Evolutionary conservation across 257 asterid species (phyloP), one percentile per base, ranked within the genome.

Genomic region (Galeopsis tetrahit): DNA sequence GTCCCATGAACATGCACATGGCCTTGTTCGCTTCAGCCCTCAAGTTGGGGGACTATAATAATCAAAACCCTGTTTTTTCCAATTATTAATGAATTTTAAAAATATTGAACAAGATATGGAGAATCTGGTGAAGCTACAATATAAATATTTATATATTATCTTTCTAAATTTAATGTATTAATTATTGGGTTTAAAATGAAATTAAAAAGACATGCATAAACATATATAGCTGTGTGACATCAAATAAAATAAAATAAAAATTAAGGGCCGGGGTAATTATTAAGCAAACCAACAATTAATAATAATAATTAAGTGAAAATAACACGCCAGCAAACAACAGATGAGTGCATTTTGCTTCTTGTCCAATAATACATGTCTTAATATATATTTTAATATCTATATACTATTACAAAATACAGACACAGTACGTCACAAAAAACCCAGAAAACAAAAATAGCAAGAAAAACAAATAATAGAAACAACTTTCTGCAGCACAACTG

Each of bases 1-100:
- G 70, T 76, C 77, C 90, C 87, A 82, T 76, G 74, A 82, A 85
- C 88, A 80, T 78, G 81, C 96, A 90, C 96, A 88, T 90, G 95
- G 87, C 64, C 59, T 73, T 90, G 96, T 88, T 83, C 87, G 93
- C 95, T 73, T 4, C 52, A 58, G 76, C 64, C 82, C 82, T 75
- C 80, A 32, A 66, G 78, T 75, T 63, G 78, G 77, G 80, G 76
- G 77, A 76, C 87, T 79, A 76, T 33, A 84, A 82, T 68, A 82
- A 74, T 77, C 77, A 75, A 61, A 51, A 66, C 66, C 70, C 65
- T 63, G 64, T 66, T 63, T 53, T 69, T 67, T 75, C 14, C 70
- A 72, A 72, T 75, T 33, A 68, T 56, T 58, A 66, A 79, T 57
- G n/a, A 70, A 69, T 31, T 44, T 2, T 79, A 71, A 11, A 65